These are phyloP conservation scores for Cocos nucifera DNA, from an alignment of 176 grass and related monocot genomes.

Conservation along the genomic window DNA sequence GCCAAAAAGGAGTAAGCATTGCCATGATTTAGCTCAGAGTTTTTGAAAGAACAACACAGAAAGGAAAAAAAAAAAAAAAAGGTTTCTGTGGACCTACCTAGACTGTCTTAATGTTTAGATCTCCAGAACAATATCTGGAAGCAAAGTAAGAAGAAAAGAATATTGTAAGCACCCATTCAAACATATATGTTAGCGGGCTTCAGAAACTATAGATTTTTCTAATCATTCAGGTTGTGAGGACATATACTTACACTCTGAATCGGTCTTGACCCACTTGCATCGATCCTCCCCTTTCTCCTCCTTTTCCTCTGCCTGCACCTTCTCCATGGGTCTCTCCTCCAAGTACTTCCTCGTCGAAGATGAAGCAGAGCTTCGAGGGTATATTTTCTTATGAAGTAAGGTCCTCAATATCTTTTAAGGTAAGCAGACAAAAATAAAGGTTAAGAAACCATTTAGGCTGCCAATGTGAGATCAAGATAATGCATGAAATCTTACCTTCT, in stretches of 20 bases:
- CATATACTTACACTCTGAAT: conserved; percentile 74
- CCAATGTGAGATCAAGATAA: too few relatives aligned
- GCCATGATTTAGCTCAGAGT: too few relatives aligned
- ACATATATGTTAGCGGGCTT: not conserved
- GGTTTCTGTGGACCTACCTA: too few relatives aligned
- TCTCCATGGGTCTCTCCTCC: conserved; percentile 39
- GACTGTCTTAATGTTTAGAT: conserved; percentile 29
- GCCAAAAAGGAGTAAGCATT: too few relatives aligned
- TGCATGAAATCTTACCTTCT: conserved; percentile 40
- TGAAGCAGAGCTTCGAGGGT: conserved; percentile 9
- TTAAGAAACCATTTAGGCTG: too few relatives aligned
- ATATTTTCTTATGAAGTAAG: conserved; percentile 56
- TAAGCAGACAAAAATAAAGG: too few relatives aligned
- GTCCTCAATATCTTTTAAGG: conserved; percentile 38
- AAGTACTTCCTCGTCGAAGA: conserved; percentile 33
- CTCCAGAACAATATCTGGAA: conserved; percentile 77
- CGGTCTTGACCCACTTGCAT: conserved; percentile 74
- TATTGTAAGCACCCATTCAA: not conserved
- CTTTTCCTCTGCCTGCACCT: not conserved
- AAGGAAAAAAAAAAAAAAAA: too few relatives aligned
- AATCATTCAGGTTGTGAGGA: too few relatives aligned
- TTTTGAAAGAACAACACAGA: too few relatives aligned
- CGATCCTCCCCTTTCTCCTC: conserved; percentile 33
- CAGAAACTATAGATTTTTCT: not conserved
- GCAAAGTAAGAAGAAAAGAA: conserved; percentile 1